phyloP scores from a whole-genome alignment of 1,284 basidiomycete species.

The Marasmius oreades region DNA sequence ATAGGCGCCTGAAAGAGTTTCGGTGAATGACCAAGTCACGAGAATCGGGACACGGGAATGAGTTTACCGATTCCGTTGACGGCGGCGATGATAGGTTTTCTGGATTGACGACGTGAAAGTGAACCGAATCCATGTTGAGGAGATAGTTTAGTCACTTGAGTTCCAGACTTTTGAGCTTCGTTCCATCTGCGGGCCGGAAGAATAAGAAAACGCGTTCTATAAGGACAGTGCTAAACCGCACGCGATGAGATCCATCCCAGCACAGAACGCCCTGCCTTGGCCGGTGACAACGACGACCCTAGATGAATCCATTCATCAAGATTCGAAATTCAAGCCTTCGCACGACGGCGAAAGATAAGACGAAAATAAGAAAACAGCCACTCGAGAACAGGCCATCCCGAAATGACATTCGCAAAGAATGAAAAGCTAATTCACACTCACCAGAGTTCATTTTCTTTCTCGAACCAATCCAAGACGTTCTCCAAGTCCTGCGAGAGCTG shows the following conservation, averaged over 20 bases:
- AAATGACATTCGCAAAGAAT: neutral
- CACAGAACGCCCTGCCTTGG: slow-evolving; percentile 74
- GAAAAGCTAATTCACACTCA: slow-evolving; percentile 28
- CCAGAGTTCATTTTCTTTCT: slow-evolving; percentile 72
- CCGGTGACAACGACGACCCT: slow-evolving; percentile 82
- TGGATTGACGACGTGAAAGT: slow-evolving; percentile 64
- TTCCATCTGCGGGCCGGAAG: slow-evolving; percentile 42
- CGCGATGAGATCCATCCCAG: slow-evolving; percentile 77
- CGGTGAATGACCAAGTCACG: too few species aligned
- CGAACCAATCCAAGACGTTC: slow-evolving; percentile 71
- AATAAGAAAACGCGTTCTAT: neutral
- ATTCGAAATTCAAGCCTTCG: neutral
- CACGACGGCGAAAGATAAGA: neutral
- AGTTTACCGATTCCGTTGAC: slow-evolving; percentile 52
- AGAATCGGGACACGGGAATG: too few species aligned
- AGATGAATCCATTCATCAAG: neutral
- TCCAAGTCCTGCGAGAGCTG: slow-evolving; percentile 57
- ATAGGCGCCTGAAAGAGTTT: slow-evolving; percentile 50
- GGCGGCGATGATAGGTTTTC: slow-evolving; percentile 82
- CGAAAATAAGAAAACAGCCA: neutral
- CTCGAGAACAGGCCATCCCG: neutral
- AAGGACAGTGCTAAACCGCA: slow-evolving; percentile 28
- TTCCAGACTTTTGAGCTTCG: slow-evolving; percentile 39
- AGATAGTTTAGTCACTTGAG: slow-evolving; percentile 40
- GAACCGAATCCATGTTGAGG: slow-evolving; percentile 71